A percentile compares a stretch with the other conserved stretches of the same genome.
Conservation (phyloP, 495 filamentous ascomycete species). For the Penicillium flavigenum region DNA sequence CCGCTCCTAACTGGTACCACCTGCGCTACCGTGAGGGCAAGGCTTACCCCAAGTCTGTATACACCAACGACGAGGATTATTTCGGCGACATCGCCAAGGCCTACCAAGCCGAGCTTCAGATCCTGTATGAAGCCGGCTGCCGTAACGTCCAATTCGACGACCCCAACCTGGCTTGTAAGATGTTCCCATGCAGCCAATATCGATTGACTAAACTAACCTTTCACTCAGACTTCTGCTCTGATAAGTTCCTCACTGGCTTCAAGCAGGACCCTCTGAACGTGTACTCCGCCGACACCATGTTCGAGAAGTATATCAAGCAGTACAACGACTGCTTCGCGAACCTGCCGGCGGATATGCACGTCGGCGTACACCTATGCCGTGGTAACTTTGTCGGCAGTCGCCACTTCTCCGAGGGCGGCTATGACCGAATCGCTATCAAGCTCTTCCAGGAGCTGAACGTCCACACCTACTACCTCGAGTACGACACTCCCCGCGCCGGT, state of each 20-base stretch:
- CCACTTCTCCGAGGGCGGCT: slow-evolving; percentile 80
- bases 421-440: slow-evolving; percentile 76
- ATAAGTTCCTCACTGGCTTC: slow-evolving; percentile 71
- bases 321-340: slow-evolving; percentile 72
- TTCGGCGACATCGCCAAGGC: slow-evolving; percentile 73
- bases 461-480: slow-evolving; percentile 81
- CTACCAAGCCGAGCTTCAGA: slow-evolving; percentile 64
- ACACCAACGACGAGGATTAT: slow-evolving; percentile 65
- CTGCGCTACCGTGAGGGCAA: slow-evolving; percentile 68
- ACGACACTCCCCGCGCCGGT: slow-evolving; percentile 72
- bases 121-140: slow-evolving; percentile 66
- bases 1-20: slow-evolving; percentile 74
- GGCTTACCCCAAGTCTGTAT: slow-evolving; percentile 65
- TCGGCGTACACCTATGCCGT: slow-evolving; percentile 76
- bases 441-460: slow-evolving; percentile 75
- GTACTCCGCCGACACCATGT: slow-evolving; percentile 61
- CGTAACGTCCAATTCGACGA: slow-evolving; percentile 76
- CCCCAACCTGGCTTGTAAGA: slow-evolving; percentile 71
- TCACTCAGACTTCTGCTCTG: slow-evolving; percentile 64
- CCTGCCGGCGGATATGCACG: slow-evolving; percentile 65
- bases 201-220: neutral
- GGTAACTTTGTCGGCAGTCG: slow-evolving; percentile 76
- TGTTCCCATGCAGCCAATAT: neutral
- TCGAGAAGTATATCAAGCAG: slow-evolving; percentile 71
- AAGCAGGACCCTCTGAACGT: slow-evolving; percentile 54